Percentiles rank a stretch among this genome's conserved stretches.
Evolutionary conservation across 2,329 filamentous ascomycete genomes (phyloP).

Genomic region (Cladosporium sp.): DNA sequence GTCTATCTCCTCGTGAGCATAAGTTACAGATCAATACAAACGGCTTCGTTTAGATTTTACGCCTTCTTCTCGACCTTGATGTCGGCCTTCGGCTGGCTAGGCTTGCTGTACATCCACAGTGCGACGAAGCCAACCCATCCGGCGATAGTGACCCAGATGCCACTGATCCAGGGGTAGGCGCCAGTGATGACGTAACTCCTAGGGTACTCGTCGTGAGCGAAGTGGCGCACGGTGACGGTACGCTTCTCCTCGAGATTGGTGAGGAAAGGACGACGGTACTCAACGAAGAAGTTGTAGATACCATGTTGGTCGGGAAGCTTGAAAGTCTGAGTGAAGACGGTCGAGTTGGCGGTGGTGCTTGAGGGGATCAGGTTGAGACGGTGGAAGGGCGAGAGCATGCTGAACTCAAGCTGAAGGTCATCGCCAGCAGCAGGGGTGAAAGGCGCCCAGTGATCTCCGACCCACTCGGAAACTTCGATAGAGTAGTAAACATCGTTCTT

Average conservation of each 20-base stretch:
- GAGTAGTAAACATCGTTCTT: conserved; percentile 91
- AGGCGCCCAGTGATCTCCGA: conserved; percentile 67
- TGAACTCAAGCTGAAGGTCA: conserved; percentile 88
- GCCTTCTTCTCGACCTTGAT: conserved; percentile 11
- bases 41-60: neutral
- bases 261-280: conserved; percentile 93
- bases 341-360: conserved; percentile 57
- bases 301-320: conserved; percentile 92
- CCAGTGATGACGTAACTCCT: conserved; percentile 84
- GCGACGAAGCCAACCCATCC: conserved; percentile 84
- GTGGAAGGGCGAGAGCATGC: conserved; percentile 97
- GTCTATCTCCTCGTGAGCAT: conserved; percentile 1
- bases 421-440: conserved; percentile 69
- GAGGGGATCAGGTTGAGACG: conserved; percentile 66
- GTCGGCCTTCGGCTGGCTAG: conserved; percentile 39
- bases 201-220: conserved; percentile 95
- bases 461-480: conserved; percentile 85
- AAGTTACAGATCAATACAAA: conserved; percentile 3
- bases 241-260: conserved; percentile 89
- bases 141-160: conserved; percentile 75
- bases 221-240: conserved; percentile 90
- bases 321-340: conserved; percentile 72
- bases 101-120: conserved; percentile 78
- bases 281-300: conserved; percentile 97
- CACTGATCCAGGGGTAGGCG: conserved; percentile 91